Percentiles rank a stretch among this genome's conserved stretches.
Evolutionary conservation across 768 basidiomycete species (phyloP).

Genomic region (Boletus subparvulus): DNA sequence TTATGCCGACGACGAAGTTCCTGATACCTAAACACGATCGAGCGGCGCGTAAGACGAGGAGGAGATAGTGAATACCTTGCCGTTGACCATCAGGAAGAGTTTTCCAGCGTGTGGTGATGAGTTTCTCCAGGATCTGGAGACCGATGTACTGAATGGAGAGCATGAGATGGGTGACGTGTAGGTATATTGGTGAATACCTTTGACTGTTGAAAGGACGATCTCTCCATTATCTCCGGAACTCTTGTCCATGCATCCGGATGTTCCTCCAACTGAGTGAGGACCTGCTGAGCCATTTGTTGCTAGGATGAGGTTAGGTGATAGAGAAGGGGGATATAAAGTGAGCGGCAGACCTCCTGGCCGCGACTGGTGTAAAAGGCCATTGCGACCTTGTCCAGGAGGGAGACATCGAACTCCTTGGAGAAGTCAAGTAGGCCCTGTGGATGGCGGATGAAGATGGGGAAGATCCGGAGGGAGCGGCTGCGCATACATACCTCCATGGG

Average conservation of each 20-base stretch:
- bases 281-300: constrained; percentile 95
- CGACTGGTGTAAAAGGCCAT: constrained; percentile 86
- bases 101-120: constrained; percentile 95
- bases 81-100: constrained; percentile 92
- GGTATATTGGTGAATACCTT: constrained; percentile 51
- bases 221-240: constrained; percentile 91
- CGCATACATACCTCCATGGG: constrained; percentile 39
- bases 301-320: constrained; percentile 34
- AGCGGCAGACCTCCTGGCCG: constrained; percentile 70
- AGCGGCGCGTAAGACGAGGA: constrained; percentile 9
- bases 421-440: constrained; percentile 87
- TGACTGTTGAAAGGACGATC: constrained; percentile 78
- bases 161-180: constrained; percentile 10
- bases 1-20: constrained; percentile 93
- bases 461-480: background rate
- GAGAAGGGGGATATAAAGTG: constrained; percentile 4
- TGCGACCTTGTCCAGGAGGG: constrained; percentile 90
- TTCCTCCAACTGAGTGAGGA: constrained; percentile 95
- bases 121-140: constrained; percentile 93
- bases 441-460: constrained; percentile 4
- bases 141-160: constrained; percentile 76
- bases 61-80: constrained; percentile 54
- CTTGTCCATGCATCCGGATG: constrained; percentile 96
- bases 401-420: constrained; percentile 89
- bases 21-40: constrained; percentile 66